Evolutionary conservation across 352 stramenopile species (phyloP).

Genomic region (Phytophthora niederhauseri): DNA sequence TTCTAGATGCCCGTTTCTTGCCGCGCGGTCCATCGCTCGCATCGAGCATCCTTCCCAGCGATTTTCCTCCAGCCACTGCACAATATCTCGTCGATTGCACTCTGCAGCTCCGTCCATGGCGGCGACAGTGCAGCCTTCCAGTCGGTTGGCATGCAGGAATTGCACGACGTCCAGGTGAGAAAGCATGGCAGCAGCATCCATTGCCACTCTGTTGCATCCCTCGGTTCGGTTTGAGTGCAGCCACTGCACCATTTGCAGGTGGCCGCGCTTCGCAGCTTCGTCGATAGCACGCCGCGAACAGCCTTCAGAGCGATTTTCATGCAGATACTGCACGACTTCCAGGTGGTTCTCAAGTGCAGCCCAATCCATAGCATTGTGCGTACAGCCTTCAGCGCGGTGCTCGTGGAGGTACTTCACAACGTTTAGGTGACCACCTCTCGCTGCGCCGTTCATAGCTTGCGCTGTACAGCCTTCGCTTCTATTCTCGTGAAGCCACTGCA

Average conservation of each 20-base stretch:
- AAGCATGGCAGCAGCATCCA: conserved; percentile 35
- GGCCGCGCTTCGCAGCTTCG: conserved; percentile 28
- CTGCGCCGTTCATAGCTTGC: conserved; percentile 36
- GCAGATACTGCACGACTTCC: conserved; percentile 32
- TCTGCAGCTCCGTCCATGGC: conserved; percentile 35
- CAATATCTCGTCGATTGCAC: conserved; percentile 22
- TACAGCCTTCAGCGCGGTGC: conserved; percentile 37
- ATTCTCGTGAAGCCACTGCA: conserved; percentile 36
- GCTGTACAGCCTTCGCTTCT: conserved; percentile 27
- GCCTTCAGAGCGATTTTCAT: conserved; percentile 31
- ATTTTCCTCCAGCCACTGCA: conserved; percentile 36
- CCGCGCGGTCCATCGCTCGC: conserved; percentile 35
- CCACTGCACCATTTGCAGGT: conserved; percentile 35
- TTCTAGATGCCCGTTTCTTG: conserved; percentile 29
- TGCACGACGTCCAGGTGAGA: conserved; percentile 36
- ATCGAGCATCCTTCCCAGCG: conserved; percentile 37
- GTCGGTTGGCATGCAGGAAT: conserved; percentile 38
- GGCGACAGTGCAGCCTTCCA: conserved; percentile 31
- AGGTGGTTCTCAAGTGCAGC: conserved; percentile 31
- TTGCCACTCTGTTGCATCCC: conserved; percentile 30
- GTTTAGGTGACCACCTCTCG: conserved; percentile 18
- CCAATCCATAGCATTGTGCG: conserved; percentile 36
- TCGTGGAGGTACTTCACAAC: conserved; percentile 37
- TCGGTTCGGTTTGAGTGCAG: conserved; percentile 30
- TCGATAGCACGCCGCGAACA: conserved; percentile 35